Percentiles rank a stretch among this genome's conserved stretches.
These are phyloP conservation scores for Pleurozium schreberi DNA, from an alignment of 225 moss, liverwort and hornwort genomes.

Conservation along the genomic window DNA sequence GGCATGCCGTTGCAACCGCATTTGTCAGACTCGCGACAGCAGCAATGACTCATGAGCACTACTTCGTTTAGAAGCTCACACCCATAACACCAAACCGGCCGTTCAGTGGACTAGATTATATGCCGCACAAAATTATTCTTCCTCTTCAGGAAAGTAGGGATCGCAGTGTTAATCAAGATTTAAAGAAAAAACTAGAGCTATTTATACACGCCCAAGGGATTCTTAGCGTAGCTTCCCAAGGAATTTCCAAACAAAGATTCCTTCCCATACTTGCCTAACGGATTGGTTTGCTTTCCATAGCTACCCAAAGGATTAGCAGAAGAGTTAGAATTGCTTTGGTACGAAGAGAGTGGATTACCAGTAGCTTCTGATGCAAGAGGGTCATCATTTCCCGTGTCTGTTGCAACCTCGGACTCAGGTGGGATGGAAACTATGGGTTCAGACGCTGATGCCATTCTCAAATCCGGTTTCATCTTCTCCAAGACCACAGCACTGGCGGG, in stretches of 20 bases:
- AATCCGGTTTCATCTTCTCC: slow-evolving; percentile 7
- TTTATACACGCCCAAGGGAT: slow-evolving; percentile 23
- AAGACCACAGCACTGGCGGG: neutral
- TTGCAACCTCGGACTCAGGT: neutral
- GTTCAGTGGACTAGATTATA: neutral
- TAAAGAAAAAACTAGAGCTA: neutral
- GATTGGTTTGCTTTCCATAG: slow-evolving; percentile 6
- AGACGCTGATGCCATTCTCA: neutral
- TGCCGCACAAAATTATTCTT: slow-evolving; percentile 19
- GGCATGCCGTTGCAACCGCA: neutral
- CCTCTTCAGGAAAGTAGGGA: neutral
- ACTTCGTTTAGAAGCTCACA: neutral
- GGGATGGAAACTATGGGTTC: neutral
- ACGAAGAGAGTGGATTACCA: neutral
- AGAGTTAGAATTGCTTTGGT: neutral
- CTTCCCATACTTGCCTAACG: slow-evolving; percentile 17
- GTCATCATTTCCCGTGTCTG: neutral
- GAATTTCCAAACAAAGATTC: neutral
- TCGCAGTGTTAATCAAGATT: neutral
- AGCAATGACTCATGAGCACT: slow-evolving; percentile 1
- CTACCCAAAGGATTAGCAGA: slow-evolving; percentile 19
- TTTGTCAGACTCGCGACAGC: neutral
- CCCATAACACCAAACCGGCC: neutral
- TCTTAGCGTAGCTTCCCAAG: slow-evolving; percentile 23
- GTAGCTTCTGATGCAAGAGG: slow-evolving; percentile 1